Base-by-base conservation (phyloP, 495 filamentous ascomycete species). In the Neurospora sp. region DNA sequence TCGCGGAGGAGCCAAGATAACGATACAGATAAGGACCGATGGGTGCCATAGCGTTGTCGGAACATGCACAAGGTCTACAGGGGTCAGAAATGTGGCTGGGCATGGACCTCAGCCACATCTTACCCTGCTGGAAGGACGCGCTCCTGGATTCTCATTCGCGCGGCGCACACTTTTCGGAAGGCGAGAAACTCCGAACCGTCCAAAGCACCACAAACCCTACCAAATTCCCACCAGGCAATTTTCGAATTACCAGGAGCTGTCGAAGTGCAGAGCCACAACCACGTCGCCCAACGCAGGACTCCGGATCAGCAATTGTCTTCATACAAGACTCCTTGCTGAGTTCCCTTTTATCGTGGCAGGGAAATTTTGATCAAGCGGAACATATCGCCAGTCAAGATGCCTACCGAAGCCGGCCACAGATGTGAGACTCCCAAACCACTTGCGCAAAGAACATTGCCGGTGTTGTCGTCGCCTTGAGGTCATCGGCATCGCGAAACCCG, bases 381-480 rank as follows among this genome's bases (percentile, higher is more conserved):
- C 77, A 74, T 80, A 75, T 77, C 72, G 75, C 73, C 80, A 85
- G 76, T 85, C 90, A 92, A 88, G 83, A 94, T 94, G 92, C 88
- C 90, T 90, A 89, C 90, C 80, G 91, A 92, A 90, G 85, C 90
- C 79, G 92, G 92, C 87, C 91, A 94, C 88, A 89, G 91, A 88
- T 88, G 92, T 94, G 86, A 92, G 92, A 90, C 74, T 37, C 62
- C 74, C 77, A 72, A 54, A 39, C 42, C 43, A 15, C n/a, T 21
- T 43, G 37, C 72, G 62, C 62, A 39, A 70, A 62, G 48, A 59
- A 69, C 70, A 62, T 54, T 62, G 70, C 69, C 54, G 54, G 28
- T 66, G 28, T 66, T 34, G 54, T 34, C 74, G 39, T 66, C 69
- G 70, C 70, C 39, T 37, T 62, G 69, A 43, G 24, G 48, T 73